Base-by-base conservation (phyloP, 257 asterid genomes). In the Solanum paucissectum region DNA sequence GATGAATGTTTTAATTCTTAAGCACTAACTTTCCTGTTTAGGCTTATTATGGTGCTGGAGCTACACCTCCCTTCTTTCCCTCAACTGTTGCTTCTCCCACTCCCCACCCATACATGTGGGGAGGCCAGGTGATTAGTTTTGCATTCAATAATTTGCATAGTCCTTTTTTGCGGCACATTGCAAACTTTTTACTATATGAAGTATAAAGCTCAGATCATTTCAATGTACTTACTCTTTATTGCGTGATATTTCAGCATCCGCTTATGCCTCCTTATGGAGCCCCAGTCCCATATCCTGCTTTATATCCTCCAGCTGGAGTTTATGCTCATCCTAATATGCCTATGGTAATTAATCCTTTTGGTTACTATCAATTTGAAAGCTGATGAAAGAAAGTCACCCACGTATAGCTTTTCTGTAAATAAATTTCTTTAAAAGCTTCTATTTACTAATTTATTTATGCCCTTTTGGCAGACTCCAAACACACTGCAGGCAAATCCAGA, bases 31-130 rank as follows among this genome's bases (percentile, higher is more conserved):
- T 87, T 76, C 60, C 55, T 49, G 90, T 42, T 82, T 86, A 96
- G 99, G 98, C 98, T 69, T 96, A 94, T 90, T 96, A 95, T 88
- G 98, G 99, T 87, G 95, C 95, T 90, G 99, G 98, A 87, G 96
- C 94, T 87, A 87, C 97, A 89, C 99, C 98, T 18, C 97, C 98
- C 55, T 96, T 93, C 92, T 96, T 96, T 88, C 97, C 99, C 66
- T 90, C 99, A 87, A 90, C 97, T 87, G 98, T 96, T 90, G 95
- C 97, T 88, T 94, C 98, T 88, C 98, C 97, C 52, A 86, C 98
- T 89, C 97, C 98, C 37, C 99, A 94, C 90, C 98, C 99, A 86
- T 95, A 93, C 91, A 9, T 96, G 93, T 96, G 98, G 99, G 98
- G 96, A 86, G 89, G 93, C 90, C 99, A 96, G 98, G 99, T 96